Conservation (phyloP, 2,329 filamentous ascomycete genomes). For the Apiospora pterosperma region DNA sequence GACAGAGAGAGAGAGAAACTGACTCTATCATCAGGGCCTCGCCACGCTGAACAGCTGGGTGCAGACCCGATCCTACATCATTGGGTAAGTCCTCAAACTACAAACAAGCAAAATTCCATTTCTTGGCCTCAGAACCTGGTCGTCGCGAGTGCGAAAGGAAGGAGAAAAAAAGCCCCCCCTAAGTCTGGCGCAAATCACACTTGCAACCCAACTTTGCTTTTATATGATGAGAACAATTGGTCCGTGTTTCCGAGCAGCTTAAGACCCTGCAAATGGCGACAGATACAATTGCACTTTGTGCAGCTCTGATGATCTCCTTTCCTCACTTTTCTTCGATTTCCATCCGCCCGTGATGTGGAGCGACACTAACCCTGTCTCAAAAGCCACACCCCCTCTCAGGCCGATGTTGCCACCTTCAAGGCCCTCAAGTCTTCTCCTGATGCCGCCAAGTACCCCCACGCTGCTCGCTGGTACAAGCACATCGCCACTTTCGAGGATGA, state of each 20-base stretch:
- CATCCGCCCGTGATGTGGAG: not conserved
- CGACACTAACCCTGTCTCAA: conserved; percentile 5
- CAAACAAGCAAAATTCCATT: not conserved
- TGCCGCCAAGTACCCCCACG: conserved; percentile 85
- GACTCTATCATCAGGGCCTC: conserved; percentile 10
- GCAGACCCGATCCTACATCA: conserved; percentile 66
- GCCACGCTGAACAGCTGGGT: conserved; percentile 57
- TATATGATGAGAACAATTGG: conserved; percentile 71
- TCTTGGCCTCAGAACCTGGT: not conserved
- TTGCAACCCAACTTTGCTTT: conserved; percentile 11
- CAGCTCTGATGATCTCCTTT: conserved; percentile 28
- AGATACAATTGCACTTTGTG: conserved; percentile 32
- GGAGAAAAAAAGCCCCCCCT: conserved; percentile 8
- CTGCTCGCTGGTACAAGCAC: conserved; percentile 99
- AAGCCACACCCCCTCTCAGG: conserved; percentile 73
- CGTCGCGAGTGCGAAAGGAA: conserved; percentile 4
- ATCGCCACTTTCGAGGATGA: conserved; percentile 89
- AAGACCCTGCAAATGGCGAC: conserved; percentile 63
- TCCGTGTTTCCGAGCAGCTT: conserved; percentile 79
- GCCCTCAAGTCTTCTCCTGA: conserved; percentile 73
- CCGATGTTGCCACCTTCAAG: conserved; percentile 95
- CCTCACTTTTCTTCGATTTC: not conserved
- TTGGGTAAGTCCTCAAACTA: conserved; percentile 55
- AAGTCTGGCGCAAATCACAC: not conserved
- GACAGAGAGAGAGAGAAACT: conserved; percentile 9